These are phyloP conservation scores for Cryomyces minteri DNA, from an alignment of 495 filamentous ascomycete genomes.

Conservation along the genomic window DNA sequence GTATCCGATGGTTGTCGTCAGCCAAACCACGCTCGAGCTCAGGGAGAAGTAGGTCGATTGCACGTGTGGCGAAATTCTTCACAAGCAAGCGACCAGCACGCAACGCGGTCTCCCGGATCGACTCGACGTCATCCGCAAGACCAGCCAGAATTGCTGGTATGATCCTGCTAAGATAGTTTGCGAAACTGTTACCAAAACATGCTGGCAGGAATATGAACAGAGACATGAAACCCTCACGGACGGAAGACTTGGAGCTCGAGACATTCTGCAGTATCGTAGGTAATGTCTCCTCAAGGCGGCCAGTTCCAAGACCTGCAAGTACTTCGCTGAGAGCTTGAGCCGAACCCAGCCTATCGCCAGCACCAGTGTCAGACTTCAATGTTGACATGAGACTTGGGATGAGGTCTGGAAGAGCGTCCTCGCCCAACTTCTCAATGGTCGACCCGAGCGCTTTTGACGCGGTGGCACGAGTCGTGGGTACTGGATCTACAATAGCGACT, in stretches of 20 bases:
- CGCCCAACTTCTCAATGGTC: conserved; percentile 88
- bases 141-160: conserved; percentile 91
- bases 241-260: conserved; percentile 70
- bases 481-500: conserved; percentile 78
- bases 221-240: conserved; percentile 98
- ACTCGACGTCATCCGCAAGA: conserved; percentile 87
- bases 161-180: conserved; percentile 84
- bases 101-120: conserved; percentile 84
- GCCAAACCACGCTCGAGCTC: conserved; percentile 91
- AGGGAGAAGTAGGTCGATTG: conserved; percentile 83
- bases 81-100: conserved; percentile 85
- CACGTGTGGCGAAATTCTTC: conserved; percentile 91
- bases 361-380: conserved; percentile 90
- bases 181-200: conserved; percentile 97
- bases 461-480: conserved; percentile 90
- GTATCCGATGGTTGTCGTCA: conserved; percentile 89
- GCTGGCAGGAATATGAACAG: conserved; percentile 97
- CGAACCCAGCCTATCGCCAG: conserved; percentile 86
- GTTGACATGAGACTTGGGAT: conserved; percentile 95
- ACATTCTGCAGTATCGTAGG: conserved; percentile 96
- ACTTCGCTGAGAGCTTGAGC: conserved; percentile 96
- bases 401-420: conserved; percentile 90
- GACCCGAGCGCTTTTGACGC: conserved; percentile 93
- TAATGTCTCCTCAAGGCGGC: conserved; percentile 82
- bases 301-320: conserved; percentile 81